Evolutionary conservation across 2,329 filamentous ascomycete species (phyloP).

Genomic region (Gaeumannomyces sp.): DNA sequence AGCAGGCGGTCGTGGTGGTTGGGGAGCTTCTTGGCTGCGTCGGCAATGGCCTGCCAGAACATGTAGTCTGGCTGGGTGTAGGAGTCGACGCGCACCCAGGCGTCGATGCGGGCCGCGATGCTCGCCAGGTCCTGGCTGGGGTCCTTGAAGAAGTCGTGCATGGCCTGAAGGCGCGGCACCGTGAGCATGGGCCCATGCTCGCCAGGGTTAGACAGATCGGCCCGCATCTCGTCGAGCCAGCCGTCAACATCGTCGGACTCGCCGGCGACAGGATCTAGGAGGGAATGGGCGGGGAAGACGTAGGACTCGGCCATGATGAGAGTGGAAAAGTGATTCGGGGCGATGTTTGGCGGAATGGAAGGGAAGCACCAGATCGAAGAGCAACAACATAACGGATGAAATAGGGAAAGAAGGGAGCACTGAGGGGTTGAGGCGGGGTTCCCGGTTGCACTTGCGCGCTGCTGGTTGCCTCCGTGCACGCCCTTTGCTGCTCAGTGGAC

Average conservation of each 20-base stretch:
- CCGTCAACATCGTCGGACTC: not conserved
- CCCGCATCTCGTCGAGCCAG: not conserved
- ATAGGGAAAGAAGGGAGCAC: no score
- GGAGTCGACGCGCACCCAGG: not conserved
- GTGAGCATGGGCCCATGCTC: not conserved
- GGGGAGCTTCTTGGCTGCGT: not conserved
- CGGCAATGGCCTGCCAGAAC: not conserved
- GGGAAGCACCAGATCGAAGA: no score
- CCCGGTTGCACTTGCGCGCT: no score
- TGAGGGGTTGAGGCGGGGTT: no score
- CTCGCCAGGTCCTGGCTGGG: not conserved
- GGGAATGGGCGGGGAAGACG: not conserved
- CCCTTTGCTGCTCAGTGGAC: no score
- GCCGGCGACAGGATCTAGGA: not conserved
- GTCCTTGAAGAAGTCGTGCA: not conserved
- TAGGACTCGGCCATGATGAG: not conserved
- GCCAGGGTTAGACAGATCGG: not conserved
- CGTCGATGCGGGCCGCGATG: not conserved
- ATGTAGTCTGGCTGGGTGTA: not conserved
- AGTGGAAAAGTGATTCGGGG: not conserved
- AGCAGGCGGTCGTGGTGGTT: not conserved
- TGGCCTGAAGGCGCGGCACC: not conserved
- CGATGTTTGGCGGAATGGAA: no score
- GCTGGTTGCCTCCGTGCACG: no score
- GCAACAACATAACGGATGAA: no score